Evolutionary conservation across 2,329 filamentous ascomycete genomes (phyloP).

Genomic region (Aspergillaceae sp.): DNA sequence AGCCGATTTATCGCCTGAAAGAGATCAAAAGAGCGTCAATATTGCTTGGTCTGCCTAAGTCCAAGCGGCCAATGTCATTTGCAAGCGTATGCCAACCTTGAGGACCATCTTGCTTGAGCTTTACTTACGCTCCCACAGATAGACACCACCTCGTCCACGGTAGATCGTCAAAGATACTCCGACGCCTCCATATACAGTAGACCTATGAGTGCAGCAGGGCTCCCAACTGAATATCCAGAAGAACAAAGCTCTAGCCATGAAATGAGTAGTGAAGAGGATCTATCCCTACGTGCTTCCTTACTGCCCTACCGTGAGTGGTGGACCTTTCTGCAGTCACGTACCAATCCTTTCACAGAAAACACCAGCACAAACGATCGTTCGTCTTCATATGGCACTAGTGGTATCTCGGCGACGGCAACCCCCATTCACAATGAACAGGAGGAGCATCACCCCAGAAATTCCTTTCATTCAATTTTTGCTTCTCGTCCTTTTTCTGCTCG

Average conservation of each 20-base stretch:
- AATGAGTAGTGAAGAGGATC: conserved; percentile 5
- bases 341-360: conserved; percentile 3
- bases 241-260: neutral
- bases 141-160: neutral
- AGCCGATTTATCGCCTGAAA: conserved; percentile 4
- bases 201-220: neutral
- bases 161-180: neutral
- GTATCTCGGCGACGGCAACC: neutral
- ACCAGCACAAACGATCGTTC: neutral
- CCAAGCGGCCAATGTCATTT: conserved; percentile 1
- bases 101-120: neutral
- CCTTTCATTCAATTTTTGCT: neutral
- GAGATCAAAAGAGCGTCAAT: conserved; percentile 4
- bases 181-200: neutral
- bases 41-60: neutral
- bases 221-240: neutral
- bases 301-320: conserved; percentile 3
- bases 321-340: conserved; percentile 4
- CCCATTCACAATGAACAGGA: neutral
- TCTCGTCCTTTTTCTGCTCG: neutral
- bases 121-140: conserved; percentile 1
- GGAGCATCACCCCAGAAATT: neutral
- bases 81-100: conserved; percentile 1
- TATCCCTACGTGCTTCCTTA: conserved; percentile 3
- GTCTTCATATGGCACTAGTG: neutral